Base-by-base conservation (phyloP, 176 grass and related monocot genomes). In the Triticum timopheevii region DNA sequence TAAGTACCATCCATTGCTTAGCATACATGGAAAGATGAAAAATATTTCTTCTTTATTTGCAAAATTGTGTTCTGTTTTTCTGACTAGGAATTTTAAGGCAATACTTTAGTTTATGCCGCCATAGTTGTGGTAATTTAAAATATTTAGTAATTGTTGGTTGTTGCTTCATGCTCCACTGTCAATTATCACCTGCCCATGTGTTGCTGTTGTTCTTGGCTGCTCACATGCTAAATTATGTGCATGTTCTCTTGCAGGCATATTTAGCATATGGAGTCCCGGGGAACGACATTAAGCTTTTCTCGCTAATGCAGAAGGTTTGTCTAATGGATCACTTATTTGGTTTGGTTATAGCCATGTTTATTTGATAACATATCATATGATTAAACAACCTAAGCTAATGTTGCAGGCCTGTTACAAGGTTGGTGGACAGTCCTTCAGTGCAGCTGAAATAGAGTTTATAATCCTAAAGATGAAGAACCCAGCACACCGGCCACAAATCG, bases 181-280 rank as follows among this genome's bases (percentile, higher is more conserved):
- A 65, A 69, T 69, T 86, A 69, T 86, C 79, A 13, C 4, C 3
- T 6, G 22, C 22, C 15, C 22, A 5, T 20, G 59, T 47, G 25
- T 42, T 78, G 31, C 13, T 85, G 22, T 40, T 59, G 38, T 7
- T 79, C 49, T 10, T 61, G 16, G 16, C 13, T 45, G 7, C 23
- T 30, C n/a, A 59, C 25, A 16, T 7, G 25, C 17, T 81, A 35
- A 83, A 50, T 67, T 24, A 2, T 69, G 7, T 80, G 30, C 50
- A 58, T 83, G 10, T 23, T 74, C 47, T 82, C 50, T 65, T 86
- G 11, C 83, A 99, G 97, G 97, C 97, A 77, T 99, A 93, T 93
- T 94, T 99, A 82, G 97, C 97, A 30, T 99, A 93, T 80, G 97
- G 97, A 64, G 92, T 99, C 72, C 97, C 97, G 0, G 88, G 80